Evolutionary conservation across 306 rosid species (phyloP).

Genomic region (Citrullus mucosospermus): DNA sequence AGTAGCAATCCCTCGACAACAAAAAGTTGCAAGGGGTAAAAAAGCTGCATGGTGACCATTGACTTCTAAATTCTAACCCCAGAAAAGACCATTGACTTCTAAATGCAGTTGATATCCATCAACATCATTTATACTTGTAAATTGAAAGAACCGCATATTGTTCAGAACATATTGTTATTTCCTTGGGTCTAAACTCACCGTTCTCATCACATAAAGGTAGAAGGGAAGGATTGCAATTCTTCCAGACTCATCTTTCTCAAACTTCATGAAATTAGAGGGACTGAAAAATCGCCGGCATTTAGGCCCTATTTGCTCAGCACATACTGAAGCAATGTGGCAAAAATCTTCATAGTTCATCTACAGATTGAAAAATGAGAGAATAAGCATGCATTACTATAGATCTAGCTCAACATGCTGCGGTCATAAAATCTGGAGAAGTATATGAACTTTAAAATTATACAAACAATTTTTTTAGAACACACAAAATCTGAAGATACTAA

Average conservation of each 20-base stretch:
- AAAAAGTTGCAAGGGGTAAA: not conserved
- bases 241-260: slow-evolving; percentile 98
- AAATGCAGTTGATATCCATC: not conserved
- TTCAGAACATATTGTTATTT: not conserved
- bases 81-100: not conserved
- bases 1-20: not conserved
- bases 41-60: not conserved
- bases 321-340: slow-evolving; percentile 97
- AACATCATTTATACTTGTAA: not conserved
- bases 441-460: not conserved
- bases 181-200: slow-evolving; percentile 40
- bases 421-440: not conserved
- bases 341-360: slow-evolving; percentile 99
- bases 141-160: not conserved
- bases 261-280: slow-evolving; percentile 99
- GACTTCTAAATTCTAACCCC: not conserved
- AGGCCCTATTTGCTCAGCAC: slow-evolving; percentile 97
- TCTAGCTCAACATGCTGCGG: not conserved
- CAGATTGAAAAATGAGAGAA: slow-evolving; percentile 20
- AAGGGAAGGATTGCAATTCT: slow-evolving; percentile 99
- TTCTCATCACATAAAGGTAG: slow-evolving; percentile 98
- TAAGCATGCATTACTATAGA: slow-evolving; percentile 10
- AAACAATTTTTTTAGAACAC: not conserved
- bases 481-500: not conserved
- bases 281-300: slow-evolving; percentile 93